These are phyloP conservation scores for Bacterosira constricta DNA, from an alignment of 108 stramenopile genomes.

Conservation along the genomic window DNA sequence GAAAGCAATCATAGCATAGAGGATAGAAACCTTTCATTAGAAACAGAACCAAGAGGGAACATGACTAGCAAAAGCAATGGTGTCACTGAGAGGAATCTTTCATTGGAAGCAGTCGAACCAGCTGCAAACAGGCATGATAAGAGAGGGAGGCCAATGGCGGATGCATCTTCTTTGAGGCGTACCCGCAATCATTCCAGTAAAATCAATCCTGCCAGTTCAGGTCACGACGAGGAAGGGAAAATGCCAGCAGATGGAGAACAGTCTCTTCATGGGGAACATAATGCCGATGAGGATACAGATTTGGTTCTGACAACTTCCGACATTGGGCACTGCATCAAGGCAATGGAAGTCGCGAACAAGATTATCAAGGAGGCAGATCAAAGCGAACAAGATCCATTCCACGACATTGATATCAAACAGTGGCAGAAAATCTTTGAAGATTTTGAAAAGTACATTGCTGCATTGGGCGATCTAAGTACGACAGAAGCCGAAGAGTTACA, in stretches of 20 bases:
- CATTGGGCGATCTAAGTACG: conserved; percentile 17
- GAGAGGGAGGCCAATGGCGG: background rate
- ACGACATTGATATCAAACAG: conserved; percentile 14
- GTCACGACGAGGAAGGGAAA: background rate
- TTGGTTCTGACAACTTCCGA: conserved; percentile 23
- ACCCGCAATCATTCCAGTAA: background rate
- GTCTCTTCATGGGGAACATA: background rate
- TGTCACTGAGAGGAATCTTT: no score
- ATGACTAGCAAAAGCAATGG: background rate
- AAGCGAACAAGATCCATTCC: conserved; percentile 8
- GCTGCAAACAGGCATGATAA: background rate
- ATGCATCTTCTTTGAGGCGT: background rate
- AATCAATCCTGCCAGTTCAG: background rate
- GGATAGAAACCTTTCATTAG: background rate
- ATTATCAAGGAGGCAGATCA: background rate
- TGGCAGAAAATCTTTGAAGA: conserved; percentile 21
- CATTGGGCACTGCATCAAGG: conserved; percentile 23
- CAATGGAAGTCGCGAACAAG: conserved; percentile 16
- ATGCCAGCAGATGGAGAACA: background rate
- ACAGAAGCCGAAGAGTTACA: conserved; percentile 24
- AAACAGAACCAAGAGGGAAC: background rate
- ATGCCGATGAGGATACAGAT: background rate
- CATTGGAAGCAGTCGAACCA: background rate
- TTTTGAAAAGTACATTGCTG: conserved; percentile 29
- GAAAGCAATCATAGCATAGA: no score